phyloP scores from a whole-genome alignment of 2,329 filamentous ascomycete genomes.

The Pleoardoris graminearum region DNA sequence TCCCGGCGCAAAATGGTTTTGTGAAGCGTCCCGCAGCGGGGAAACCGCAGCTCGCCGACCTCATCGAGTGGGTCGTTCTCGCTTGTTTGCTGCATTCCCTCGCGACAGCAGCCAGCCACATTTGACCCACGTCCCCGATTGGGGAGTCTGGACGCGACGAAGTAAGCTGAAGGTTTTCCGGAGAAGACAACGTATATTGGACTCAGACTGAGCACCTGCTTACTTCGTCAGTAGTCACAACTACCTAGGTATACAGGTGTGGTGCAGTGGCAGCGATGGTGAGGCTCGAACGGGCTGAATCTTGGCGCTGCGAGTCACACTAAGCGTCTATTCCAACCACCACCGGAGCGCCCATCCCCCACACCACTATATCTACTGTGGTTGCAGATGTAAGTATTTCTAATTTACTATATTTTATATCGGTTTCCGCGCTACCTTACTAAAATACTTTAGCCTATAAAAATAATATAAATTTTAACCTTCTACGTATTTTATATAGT shows the following conservation, averaged over 20 bases:
- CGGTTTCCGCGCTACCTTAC: too few relatives aligned
- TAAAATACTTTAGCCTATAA: too few relatives aligned
- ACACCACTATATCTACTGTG: too few relatives aligned
- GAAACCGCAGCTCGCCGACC: background rate
- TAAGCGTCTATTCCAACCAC: background rate
- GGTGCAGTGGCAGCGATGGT: background rate
- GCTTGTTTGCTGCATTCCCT: background rate
- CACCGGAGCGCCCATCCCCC: too few relatives aligned
- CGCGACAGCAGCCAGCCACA: background rate
- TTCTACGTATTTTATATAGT: background rate
- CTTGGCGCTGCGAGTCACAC: too few relatives aligned
- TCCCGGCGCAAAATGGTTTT: too few relatives aligned
- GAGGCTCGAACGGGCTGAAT: background rate
- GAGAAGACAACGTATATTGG: background rate
- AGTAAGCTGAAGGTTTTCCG: background rate
- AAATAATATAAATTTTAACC: background rate
- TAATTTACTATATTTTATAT: background rate
- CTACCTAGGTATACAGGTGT: background rate
- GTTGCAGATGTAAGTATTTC: too few relatives aligned
- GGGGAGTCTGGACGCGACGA: background rate
- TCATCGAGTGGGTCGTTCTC: background rate
- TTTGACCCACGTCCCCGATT: background rate
- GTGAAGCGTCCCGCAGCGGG: too few relatives aligned
- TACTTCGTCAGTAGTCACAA: background rate
- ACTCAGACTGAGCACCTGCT: background rate